A percentile compares a stretch with the other conserved stretches of the same genome.
Evolutionary conservation across 352 stramenopile species (phyloP).

Genomic region (Pythium rhizo-oryzae): DNA sequence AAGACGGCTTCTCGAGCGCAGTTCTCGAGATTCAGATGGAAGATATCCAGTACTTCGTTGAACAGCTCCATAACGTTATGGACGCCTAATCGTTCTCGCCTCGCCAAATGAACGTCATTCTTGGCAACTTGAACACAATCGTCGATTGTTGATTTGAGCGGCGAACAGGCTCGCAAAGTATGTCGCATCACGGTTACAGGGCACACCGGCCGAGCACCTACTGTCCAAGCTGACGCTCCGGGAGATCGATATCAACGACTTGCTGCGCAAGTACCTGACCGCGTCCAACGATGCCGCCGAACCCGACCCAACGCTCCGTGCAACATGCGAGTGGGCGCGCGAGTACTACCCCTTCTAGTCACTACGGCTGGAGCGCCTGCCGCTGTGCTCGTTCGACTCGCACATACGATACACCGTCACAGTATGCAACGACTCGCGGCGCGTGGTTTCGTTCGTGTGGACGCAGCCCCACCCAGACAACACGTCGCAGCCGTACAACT

Average conservation of each 20-base stretch:
- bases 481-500: slow-evolving; percentile 14
- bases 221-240: background rate
- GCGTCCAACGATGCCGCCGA: background rate
- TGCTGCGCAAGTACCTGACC: background rate
- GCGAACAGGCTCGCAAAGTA: too few species aligned
- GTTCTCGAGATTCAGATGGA: slow-evolving; percentile 95
- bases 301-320: slow-evolving; percentile 33
- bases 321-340: slow-evolving; percentile 34
- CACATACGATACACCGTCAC: slow-evolving; percentile 37
- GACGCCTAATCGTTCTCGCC: slow-evolving; percentile 52
- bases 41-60: slow-evolving; percentile 96
- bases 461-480: slow-evolving; percentile 11
- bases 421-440: slow-evolving; percentile 34
- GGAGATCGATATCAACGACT: background rate
- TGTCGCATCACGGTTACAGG: background rate
- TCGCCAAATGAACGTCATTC: too few species aligned
- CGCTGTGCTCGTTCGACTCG: slow-evolving; percentile 23
- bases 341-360: slow-evolving; percentile 32
- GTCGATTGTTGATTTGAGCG: too few species aligned
- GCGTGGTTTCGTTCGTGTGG: slow-evolving; percentile 30
- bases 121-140: too few species aligned
- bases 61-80: slow-evolving; percentile 94
- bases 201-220: background rate
- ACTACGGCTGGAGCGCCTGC: slow-evolving; percentile 27
- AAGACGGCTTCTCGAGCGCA: slow-evolving; percentile 96